Conservation (phyloP, 805 yeast species). For the Myxozyma sirexii region DNA sequence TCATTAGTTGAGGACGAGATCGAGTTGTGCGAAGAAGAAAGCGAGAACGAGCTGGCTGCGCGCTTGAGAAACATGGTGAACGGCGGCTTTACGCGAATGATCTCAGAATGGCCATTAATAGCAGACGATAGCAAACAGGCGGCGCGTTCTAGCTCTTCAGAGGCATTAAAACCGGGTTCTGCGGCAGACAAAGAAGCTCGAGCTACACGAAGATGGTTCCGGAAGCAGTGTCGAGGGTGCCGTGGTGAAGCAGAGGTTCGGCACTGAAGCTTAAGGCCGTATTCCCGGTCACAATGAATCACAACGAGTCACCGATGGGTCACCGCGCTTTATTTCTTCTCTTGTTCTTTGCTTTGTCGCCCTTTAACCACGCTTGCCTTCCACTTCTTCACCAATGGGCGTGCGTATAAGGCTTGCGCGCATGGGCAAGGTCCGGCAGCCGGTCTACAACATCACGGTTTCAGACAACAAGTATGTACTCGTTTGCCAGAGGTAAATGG, state of each 20-base stretch:
- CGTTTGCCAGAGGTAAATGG: background rate
- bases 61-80: conserved; percentile 22
- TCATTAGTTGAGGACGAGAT: background rate
- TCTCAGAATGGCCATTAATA: background rate
- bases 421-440: conserved; percentile 86
- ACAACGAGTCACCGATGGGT: background rate
- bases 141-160: background rate
- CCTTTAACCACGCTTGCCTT: background rate
- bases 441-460: conserved; percentile 90
- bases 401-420: conserved; percentile 89
- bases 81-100: background rate
- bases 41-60: conserved; percentile 18
- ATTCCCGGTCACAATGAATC: too few relatives aligned
- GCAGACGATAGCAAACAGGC: background rate
- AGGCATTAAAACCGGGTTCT: too few relatives aligned
- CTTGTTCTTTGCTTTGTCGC: too few relatives aligned
- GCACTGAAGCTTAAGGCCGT: too few relatives aligned
- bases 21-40: conserved; percentile 8
- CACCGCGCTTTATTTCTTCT: background rate
- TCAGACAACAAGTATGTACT: conserved; percentile 56
- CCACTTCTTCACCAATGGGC: conserved; percentile 24
- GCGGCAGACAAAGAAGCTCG: too few relatives aligned
- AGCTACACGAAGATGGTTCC: too few relatives aligned
- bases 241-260: too few relatives aligned
- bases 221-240: too few relatives aligned